Evolutionary conservation across 1,284 basidiomycete genomes (phyloP), one percentile per base, ranked within the genome.

Genomic region (Psilocybe mexicana): DNA sequence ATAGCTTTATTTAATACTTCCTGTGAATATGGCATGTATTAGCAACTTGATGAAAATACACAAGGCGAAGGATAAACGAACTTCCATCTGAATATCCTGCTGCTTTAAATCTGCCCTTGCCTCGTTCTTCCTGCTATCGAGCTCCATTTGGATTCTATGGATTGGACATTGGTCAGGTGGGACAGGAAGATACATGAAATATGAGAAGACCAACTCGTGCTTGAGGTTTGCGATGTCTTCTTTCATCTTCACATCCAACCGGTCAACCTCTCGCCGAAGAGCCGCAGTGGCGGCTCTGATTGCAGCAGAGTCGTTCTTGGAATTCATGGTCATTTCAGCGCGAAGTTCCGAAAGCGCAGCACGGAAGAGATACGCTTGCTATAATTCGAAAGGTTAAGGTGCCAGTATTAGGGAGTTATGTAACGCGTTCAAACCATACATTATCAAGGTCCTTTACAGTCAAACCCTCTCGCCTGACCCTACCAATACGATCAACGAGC

Each of bases 291-390:
- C 80, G 1, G 92, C 82, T 24, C 88, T 83, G 62, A 98, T 82
- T 3, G 90, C 81, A 14, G 94, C 85, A 14, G 86, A 89, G 68
- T 97, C 96, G 67, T 94, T 96, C 56, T 92, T 85, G 2, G 92
- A 89, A 56, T 86, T 85, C 62, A 95, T 85, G 7, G 89, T 87
- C 43, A 94, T 84, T 68, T 98, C 96, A 3, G 93, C 91, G 14
- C 94, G 85, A 43, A 98, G 79, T 72, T 99, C 95, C 0, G 93
- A 92, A 26, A 99, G 73, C 0, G 96, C 97, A 8, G 97, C 96
- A 54, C 89, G 87, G 74, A 98, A 98, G 26, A 98, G 80, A 72
- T 99, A 99, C 10, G 94, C 94, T 86, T 96, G 91, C 94, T 96
- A 60, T 43, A 26, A 42, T 47, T 2, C 11, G 38, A 33, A 10